Evolutionary conservation across 805 yeast species (phyloP), one percentile per base, ranked within the genome.

Genomic region (Suhomyces sp.): DNA sequence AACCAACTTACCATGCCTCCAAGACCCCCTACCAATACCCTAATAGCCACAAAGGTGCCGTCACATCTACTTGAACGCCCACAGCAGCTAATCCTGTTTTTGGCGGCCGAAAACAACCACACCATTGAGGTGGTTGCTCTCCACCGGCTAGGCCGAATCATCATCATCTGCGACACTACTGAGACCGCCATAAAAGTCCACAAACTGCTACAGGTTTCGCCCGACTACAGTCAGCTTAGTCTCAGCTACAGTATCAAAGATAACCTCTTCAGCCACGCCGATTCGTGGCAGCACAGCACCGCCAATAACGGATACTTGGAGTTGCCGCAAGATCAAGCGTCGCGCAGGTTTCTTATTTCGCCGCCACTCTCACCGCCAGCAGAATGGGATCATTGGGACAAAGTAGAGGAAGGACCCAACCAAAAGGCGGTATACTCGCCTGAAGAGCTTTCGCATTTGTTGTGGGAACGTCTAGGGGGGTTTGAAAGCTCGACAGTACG

Each of bases 381-480:
- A 0, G 80, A 70, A 45, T 75, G 80, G 80, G 68, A 73, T 54
- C 72, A 73, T 50, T 75, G 73, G 71, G 68, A 67, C 48, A 71
- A 63, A 47, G 70, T 62, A 0, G 80, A 75, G 54, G 79, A 74
- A 10, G 76, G 76, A 0, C 80, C 80, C 8, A 68, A 69, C 50
- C 59, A 62, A 29, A 64, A 67, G 47, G 52, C 77, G 0, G 62
- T 75, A 5, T 66, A 65, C 50, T 67, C 76, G 15, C 74, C 77
- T 0, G 63, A 64, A 35, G 78, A 76, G 36, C 59, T 76, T n/a
- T 68, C 78, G 12, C 76, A 74, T 53, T 58, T 75, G 29, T 63
- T 75, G 19, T 75, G 80, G 80, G 77, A 75, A 53, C 58, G 77
- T 48, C 57, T 75, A 24, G 80, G 80, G 1, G 77, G 77, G 0